Evolutionary conservation across 805 yeast species (phyloP).

Genomic region (Torulaspora franciscae): DNA sequence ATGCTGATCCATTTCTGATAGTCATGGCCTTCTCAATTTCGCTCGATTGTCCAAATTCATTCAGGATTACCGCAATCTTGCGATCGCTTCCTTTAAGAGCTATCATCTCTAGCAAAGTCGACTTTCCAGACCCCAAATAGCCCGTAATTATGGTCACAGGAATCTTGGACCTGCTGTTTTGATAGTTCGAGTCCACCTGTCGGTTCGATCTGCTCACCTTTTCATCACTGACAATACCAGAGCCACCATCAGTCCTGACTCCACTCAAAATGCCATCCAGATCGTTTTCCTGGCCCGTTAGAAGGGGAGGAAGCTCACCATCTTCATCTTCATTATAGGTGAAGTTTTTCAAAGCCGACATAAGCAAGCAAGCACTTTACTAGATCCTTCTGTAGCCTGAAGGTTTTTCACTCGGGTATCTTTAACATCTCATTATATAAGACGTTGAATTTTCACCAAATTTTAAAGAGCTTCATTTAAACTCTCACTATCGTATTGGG

Average conservation of each 20-base stretch:
- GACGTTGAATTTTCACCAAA: neutral
- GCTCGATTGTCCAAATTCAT: slow-evolving; percentile 87
- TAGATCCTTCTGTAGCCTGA: neutral
- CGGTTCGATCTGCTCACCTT: slow-evolving; percentile 32
- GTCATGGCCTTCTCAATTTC: slow-evolving; percentile 86
- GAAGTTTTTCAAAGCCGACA: slow-evolving; percentile 33
- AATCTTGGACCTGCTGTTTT: slow-evolving; percentile 42
- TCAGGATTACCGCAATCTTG: slow-evolving; percentile 82
- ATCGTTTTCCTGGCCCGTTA: slow-evolving; percentile 30
- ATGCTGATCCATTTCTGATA: slow-evolving; percentile 45
- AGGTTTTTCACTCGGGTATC: slow-evolving; percentile 6
- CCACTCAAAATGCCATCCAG: slow-evolving; percentile 23
- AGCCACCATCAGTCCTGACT: slow-evolving; percentile 29
- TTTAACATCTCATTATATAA: neutral
- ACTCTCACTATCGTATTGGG: neutral
- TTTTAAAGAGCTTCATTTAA: neutral
- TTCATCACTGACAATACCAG: slow-evolving; percentile 26
- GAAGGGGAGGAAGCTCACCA: slow-evolving; percentile 32
- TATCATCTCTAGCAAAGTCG: slow-evolving; percentile 72
- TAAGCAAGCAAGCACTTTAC: slow-evolving; percentile 1
- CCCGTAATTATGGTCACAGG: slow-evolving; percentile 95
- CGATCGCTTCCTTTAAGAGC: slow-evolving; percentile 60
- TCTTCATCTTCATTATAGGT: slow-evolving; percentile 32
- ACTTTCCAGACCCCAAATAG: slow-evolving; percentile 90
- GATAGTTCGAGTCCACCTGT: slow-evolving; percentile 16